These are phyloP conservation scores for Uronychia setigera DNA, from an alignment of 73 alveolate species.

Conservation along the genomic window DNA sequence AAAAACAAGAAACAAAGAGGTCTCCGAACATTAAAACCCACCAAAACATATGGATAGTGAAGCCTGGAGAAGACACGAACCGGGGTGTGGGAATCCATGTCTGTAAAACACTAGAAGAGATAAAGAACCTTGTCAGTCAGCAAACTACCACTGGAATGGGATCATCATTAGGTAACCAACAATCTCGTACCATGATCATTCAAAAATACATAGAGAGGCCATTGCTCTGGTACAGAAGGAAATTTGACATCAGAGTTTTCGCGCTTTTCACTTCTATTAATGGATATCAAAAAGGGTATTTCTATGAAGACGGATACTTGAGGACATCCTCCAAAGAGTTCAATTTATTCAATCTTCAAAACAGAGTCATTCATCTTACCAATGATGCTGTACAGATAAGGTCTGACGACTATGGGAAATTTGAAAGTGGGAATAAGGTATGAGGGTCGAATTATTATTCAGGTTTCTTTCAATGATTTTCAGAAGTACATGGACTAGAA, in stretches of 20 bases:
- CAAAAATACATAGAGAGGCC: conserved; percentile 95
- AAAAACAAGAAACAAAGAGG: neutral
- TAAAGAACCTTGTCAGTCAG: conserved; percentile 37
- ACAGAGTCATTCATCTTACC: conserved; percentile 65
- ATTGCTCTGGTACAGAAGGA: conserved; percentile 82
- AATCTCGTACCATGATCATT: conserved; percentile 63
- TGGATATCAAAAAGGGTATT: conserved; percentile 88
- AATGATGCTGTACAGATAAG: conserved; percentile 73
- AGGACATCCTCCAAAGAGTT: conserved; percentile 92
- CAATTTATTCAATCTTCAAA: conserved; percentile 75
- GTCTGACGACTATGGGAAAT: conserved; percentile 67
- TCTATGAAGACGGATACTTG: conserved; percentile 94
- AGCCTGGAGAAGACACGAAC: conserved; percentile 93
- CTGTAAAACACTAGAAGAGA: conserved; percentile 49
- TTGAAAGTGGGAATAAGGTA: conserved; percentile 62
- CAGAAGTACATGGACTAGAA: conserved; percentile 41
- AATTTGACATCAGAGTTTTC: conserved; percentile 94
- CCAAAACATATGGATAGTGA: conserved; percentile 80
- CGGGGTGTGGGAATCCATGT: conserved; percentile 89
- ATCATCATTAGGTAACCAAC: conserved; percentile 36
- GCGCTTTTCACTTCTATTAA: conserved; percentile 78
- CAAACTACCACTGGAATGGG: conserved; percentile 41
- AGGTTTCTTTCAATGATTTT: conserved; percentile 32
- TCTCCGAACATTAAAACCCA: conserved; percentile 14
- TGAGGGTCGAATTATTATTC: conserved; percentile 21